Conservation (phyloP, 2,329 filamentous ascomycete species). For the Tolypocladium nubicola region DNA sequence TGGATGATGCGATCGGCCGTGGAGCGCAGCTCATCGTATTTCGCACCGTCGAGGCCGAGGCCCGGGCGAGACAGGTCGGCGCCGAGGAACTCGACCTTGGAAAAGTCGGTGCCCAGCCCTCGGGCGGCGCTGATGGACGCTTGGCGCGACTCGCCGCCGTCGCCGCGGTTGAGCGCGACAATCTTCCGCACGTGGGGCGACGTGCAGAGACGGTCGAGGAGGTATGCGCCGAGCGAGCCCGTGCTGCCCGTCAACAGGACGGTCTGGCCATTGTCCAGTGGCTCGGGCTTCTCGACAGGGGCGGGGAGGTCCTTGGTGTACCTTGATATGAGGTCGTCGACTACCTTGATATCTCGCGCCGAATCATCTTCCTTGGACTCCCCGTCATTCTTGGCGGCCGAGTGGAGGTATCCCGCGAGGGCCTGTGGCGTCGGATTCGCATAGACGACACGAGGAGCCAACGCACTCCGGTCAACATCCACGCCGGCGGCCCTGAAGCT, state of each 20-base stretch:
- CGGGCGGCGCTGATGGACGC: conserved; percentile 21
- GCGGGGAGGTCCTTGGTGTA: conserved; percentile 17
- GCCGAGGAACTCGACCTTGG: conserved; percentile 35
- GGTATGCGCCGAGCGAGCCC: conserved; percentile 75
- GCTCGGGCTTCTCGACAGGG: conserved; percentile 11
- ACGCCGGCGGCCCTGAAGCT: conserved; percentile 9
- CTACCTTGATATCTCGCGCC: background rate
- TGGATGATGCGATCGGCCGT: conserved; percentile 38
- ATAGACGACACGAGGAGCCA: conserved; percentile 17
- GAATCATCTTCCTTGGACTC: background rate
- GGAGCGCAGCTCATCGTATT: conserved; percentile 23
- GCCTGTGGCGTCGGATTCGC: conserved; percentile 15
- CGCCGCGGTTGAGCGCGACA: conserved; percentile 16
- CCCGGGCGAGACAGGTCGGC: conserved; percentile 33
- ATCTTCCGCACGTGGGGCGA: conserved; percentile 11
- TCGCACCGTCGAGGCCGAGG: conserved; percentile 33
- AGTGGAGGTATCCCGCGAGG: conserved; percentile 10
- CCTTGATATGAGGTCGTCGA: conserved; percentile 12
- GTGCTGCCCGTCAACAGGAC: conserved; percentile 81
- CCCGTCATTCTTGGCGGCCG: conserved; percentile 1
- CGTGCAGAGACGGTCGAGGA: conserved; percentile 32
- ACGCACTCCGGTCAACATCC: conserved; percentile 1
- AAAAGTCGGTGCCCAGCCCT: conserved; percentile 24
- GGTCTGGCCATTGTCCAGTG: conserved; percentile 30
- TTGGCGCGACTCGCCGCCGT: conserved; percentile 30